phyloP scores from a whole-genome alignment of 805 yeast genomes.

The Ogataea kodamae region DNA sequence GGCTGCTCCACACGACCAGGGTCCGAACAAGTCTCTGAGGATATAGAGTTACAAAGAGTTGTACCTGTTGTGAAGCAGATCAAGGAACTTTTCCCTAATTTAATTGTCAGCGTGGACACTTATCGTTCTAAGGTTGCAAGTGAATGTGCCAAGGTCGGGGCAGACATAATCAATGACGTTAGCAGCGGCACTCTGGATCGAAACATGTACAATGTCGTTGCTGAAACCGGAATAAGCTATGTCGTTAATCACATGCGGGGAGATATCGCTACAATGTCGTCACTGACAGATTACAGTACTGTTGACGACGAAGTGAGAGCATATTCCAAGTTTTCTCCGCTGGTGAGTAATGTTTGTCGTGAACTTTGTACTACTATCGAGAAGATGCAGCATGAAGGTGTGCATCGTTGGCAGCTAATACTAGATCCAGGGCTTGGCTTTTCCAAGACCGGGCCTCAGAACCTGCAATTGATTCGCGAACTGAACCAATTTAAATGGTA shows the following conservation, averaged over 20 bases:
- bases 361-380: conserved; percentile 59
- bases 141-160: conserved; percentile 68
- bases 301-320: conserved; percentile 27
- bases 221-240: conserved; percentile 68
- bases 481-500: conserved; percentile 47
- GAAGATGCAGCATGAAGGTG: conserved; percentile 58
- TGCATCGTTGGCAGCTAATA: conserved; percentile 85
- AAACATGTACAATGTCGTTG: conserved; percentile 64
- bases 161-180: conserved; percentile 88
- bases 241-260: conserved; percentile 86
- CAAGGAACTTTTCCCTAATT: conserved; percentile 37
- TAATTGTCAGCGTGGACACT: conserved; percentile 81
- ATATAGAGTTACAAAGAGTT: conserved; percentile 70
- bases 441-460: conserved; percentile 78
- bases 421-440: conserved; percentile 96
- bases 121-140: conserved; percentile 74
- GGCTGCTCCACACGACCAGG: conserved; percentile 95
- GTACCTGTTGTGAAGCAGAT: conserved; percentile 65
- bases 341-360: conserved; percentile 45
- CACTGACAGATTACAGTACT: conserved; percentile 48
- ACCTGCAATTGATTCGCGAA: conserved; percentile 58
- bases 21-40: conserved; percentile 53
- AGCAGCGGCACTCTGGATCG: conserved; percentile 75
- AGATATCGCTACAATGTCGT: conserved; percentile 66
- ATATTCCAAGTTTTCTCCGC: conserved; percentile 36